Base-by-base conservation (phyloP, 352 stramenopile genomes). In the Phytophthora agathidicida region DNA sequence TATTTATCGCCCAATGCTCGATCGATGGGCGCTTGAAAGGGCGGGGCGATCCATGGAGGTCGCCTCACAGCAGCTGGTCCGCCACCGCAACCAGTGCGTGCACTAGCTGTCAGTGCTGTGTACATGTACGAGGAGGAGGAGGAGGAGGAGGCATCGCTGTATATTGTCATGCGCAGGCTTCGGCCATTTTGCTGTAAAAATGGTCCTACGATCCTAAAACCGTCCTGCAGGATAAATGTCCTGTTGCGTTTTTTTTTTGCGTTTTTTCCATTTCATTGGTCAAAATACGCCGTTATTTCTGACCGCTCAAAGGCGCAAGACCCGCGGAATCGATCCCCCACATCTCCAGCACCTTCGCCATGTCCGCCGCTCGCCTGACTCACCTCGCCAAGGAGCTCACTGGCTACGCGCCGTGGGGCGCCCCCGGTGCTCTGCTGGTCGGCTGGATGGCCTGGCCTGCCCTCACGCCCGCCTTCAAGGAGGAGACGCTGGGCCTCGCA, bases 371-470 rank as follows among this genome's bases (percentile, higher is more conserved):
- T 58, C 71, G 80, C 63, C 49, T 80, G 35, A 71, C 62, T 30
- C 59, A 84, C 67, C 33, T 86, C 39, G 69, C 71, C 22, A 83
- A 87, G 73, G 79, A 91, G 43, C 62, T 74, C 57, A 57, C 60
- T 49, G 47, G 44, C 27, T 75, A 70, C 65, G 73, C 66, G 27
- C 72, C 65, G 24, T 94, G 84, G 84, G 73, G 51, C 9, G 82
- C 68, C 20, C 82, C 84, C 11, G 71, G 28, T 27, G 71, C 65
- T 2, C 44, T 90, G 16, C 55, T 86, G 17, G 77, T 73, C 11
- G 80, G 68, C 51, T 94, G 79, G 80, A 68, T 91, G 50, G 78
- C 75, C 13, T 94, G 84, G 84, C 84, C 84, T 1, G 82, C 64
- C 5, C 74, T 94, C 37, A 86, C 78, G 50, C 67, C 77, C 11